These are phyloP conservation scores for Cystoisospora suis DNA, from an alignment of 169 alveolate species.

Conservation along the genomic window DNA sequence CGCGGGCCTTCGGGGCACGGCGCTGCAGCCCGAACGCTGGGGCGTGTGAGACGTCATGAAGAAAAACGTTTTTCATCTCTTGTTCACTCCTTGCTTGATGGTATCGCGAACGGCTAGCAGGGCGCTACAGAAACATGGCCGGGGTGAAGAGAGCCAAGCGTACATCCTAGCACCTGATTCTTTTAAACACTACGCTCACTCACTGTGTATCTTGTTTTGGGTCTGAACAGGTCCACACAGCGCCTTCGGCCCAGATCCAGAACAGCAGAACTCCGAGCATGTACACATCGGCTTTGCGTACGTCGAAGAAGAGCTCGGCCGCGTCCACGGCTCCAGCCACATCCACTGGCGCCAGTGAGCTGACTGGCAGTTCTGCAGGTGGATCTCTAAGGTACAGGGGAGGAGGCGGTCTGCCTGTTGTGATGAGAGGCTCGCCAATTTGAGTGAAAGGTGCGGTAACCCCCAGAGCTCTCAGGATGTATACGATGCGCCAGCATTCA, in stretches of 20 bases:
- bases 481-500: slow-evolving; percentile 79
- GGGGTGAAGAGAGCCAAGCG: too few relatives aligned
- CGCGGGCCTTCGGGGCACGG: too few relatives aligned
- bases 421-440: slow-evolving; percentile 34
- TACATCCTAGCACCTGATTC: neutral
- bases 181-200: neutral
- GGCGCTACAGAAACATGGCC: too few relatives aligned
- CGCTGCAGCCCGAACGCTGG: too few relatives aligned
- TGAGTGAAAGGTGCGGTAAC: slow-evolving; percentile 50
- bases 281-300: slow-evolving; percentile 77
- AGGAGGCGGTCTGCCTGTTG: slow-evolving; percentile 57
- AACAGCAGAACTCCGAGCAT: slow-evolving; percentile 78
- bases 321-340: slow-evolving; percentile 68
- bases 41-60: too few relatives aligned
- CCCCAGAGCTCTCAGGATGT: slow-evolving; percentile 64
- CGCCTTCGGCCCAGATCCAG: slow-evolving; percentile 83
- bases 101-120: too few relatives aligned
- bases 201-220: slow-evolving; percentile 75
- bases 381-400: slow-evolving; percentile 46
- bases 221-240: slow-evolving; percentile 80
- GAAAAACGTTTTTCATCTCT: too few relatives aligned
- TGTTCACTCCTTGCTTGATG: too few relatives aligned
- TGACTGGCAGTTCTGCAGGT: slow-evolving; percentile 30
- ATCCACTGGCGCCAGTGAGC: neutral
- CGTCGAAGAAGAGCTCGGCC: slow-evolving; percentile 73